Conservation (phyloP, 345 rosid genomes). For the Iberis pinnata region DNA sequence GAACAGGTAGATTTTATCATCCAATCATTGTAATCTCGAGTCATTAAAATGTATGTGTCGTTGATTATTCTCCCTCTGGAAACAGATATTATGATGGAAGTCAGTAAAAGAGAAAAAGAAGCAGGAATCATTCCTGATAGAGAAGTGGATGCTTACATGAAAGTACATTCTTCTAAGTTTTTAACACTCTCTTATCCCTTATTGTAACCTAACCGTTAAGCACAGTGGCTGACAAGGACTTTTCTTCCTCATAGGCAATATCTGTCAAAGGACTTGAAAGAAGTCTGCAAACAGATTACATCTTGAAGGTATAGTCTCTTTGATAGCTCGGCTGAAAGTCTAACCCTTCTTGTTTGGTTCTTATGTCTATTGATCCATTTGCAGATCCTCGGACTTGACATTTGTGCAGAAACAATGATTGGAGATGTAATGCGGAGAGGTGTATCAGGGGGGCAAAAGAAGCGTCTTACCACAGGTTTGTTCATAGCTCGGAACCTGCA, state of each 20-base stretch:
- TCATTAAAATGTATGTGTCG: not conserved
- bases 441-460: slow-evolving; percentile 77
- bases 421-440: slow-evolving; percentile 76
- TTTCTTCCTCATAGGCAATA: slow-evolving; percentile 46
- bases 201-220: not conserved
- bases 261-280: slow-evolving; percentile 57
- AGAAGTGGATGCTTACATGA: slow-evolving; percentile 78
- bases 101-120: slow-evolving; percentile 69
- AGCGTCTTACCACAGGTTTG: slow-evolving; percentile 73
- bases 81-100: slow-evolving; percentile 62
- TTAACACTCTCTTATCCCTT: not conserved
- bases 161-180: slow-evolving; percentile 39
- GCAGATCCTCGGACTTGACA: slow-evolving; percentile 64
- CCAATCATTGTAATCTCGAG: not conserved
- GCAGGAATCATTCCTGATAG: slow-evolving; percentile 86
- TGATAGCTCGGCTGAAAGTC: not conserved
- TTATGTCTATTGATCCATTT: slow-evolving; percentile 13
- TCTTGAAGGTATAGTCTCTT: slow-evolving; percentile 50
- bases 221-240: not conserved
- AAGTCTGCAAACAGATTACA: slow-evolving; percentile 68
- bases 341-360: not conserved
- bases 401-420: slow-evolving; percentile 61
- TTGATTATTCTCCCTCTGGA: slow-evolving; percentile 1
- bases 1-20: slow-evolving; percentile 33
- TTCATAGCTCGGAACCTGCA: not conserved